Conservation (phyloP, 2,329 filamentous ascomycete genomes). For the Trichoderma sp. region DNA sequence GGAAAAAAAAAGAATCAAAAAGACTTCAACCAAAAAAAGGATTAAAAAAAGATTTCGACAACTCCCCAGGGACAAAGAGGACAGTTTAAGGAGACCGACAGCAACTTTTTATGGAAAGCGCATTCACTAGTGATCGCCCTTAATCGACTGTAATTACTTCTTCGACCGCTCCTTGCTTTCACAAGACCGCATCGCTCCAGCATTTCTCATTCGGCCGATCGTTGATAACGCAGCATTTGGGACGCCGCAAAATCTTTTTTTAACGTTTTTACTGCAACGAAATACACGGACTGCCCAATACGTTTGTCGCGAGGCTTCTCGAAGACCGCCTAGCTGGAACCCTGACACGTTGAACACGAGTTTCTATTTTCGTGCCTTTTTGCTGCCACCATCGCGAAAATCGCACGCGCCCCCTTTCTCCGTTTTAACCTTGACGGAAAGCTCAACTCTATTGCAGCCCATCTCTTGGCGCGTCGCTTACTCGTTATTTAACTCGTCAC, state of each 20-base stretch:
- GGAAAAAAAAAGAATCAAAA: conserved; percentile 29
- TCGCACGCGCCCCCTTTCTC: conserved; percentile 3
- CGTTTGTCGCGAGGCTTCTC: not conserved
- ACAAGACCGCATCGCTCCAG: conserved; percentile 17
- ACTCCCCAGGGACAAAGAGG: conserved; percentile 23
- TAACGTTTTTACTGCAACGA: not conserved
- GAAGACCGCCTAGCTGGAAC: not conserved
- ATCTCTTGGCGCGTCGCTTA: conserved; percentile 9
- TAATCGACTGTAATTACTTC: conserved; percentile 45
- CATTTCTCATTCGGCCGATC: conserved; percentile 27
- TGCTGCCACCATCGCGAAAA: not conserved
- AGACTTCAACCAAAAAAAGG: not conserved
- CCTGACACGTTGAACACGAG: conserved; percentile 8
- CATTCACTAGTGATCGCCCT: conserved; percentile 37
- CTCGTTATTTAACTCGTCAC: conserved; percentile 18
- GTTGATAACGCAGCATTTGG: conserved; percentile 24
- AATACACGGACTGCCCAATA: not conserved
- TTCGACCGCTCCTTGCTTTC: conserved; percentile 35
- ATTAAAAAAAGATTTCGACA: conserved; percentile 10
- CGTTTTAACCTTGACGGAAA: conserved; percentile 12
- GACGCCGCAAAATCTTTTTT: conserved; percentile 12
- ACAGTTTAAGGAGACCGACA: conserved; percentile 29
- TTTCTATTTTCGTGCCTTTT: not conserved
- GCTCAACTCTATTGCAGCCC: conserved; percentile 7
- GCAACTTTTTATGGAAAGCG: conserved; percentile 35